A percentile compares a stretch with the other conserved stretches of the same genome.
Conservation (phyloP, 1,139 yeast species). For the Geotrichum histeridarum region DNA sequence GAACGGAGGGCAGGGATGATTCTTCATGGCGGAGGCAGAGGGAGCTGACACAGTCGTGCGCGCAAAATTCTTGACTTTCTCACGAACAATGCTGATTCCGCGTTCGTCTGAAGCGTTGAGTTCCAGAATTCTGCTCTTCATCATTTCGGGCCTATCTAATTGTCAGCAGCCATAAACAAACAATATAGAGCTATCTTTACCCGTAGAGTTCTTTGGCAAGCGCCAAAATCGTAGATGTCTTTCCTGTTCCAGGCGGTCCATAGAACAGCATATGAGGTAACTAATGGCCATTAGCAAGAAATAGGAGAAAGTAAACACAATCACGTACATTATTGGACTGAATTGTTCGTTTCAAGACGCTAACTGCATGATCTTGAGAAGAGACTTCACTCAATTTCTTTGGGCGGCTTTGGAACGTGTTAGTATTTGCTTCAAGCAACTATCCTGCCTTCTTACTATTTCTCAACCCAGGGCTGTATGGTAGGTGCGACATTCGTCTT, state of each 20-base stretch:
- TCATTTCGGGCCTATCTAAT: slow-evolving; percentile 39
- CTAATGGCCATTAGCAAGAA: slow-evolving; percentile 1
- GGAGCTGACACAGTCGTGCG: slow-evolving; percentile 82
- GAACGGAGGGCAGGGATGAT: slow-evolving; percentile 92
- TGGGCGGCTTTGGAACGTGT: slow-evolving; percentile 52
- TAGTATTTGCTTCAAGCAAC: neutral
- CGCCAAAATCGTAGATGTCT: slow-evolving; percentile 87
- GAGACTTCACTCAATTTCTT: slow-evolving; percentile 77
- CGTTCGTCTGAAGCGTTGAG: slow-evolving; percentile 95
- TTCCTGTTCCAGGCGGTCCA: slow-evolving; percentile 98
- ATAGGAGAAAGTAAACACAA: neutral
- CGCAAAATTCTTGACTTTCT: slow-evolving; percentile 88
- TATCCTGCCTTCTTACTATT: slow-evolving; percentile 44
- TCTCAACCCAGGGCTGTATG: slow-evolving; percentile 64
- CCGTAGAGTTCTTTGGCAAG: slow-evolving; percentile 81
- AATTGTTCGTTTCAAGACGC: slow-evolving; percentile 74
- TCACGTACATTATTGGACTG: slow-evolving; percentile 57
- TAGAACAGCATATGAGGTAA: slow-evolving; percentile 89
- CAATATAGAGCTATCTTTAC: slow-evolving; percentile 1
- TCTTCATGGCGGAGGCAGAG: slow-evolving; percentile 54
- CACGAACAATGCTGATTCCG: slow-evolving; percentile 88
- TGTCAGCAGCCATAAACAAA: neutral
- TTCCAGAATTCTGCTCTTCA: slow-evolving; percentile 76
- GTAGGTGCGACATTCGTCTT: neutral
- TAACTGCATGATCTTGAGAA: slow-evolving; percentile 86